Conservation (phyloP, 2,329 filamentous ascomycete species). For the Plectosphaerella sp. region DNA sequence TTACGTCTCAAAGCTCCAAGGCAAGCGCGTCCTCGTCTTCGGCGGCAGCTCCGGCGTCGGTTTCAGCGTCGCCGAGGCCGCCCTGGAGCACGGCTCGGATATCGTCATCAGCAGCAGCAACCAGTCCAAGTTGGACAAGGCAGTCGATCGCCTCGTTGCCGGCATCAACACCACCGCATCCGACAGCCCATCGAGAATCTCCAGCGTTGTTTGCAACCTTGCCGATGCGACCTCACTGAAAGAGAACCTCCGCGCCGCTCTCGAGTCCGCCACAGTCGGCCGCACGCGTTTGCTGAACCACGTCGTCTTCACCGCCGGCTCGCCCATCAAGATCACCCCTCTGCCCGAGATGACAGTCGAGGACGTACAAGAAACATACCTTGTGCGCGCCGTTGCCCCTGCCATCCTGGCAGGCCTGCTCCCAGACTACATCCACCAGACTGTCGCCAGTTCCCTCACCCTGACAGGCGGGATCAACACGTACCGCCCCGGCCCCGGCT, state of each 20-base stretch:
- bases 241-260: constrained; percentile 36
- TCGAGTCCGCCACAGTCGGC: neutral
- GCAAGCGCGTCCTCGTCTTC: constrained; percentile 47
- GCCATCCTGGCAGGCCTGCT: constrained; percentile 49
- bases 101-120: constrained; percentile 58
- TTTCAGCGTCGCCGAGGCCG: constrained; percentile 53
- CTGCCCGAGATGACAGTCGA: constrained; percentile 33
- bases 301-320: constrained; percentile 52
- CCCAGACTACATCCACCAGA: constrained; percentile 34
- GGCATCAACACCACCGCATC: neutral
- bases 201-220: constrained; percentile 43
- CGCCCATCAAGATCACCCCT: constrained; percentile 20
- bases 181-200: neutral
- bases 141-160: constrained; percentile 33
- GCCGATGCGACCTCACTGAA: constrained; percentile 36
- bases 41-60: constrained; percentile 64
- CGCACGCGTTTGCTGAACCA: constrained; percentile 24
- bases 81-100: constrained; percentile 46
- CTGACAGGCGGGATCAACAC: constrained; percentile 51
- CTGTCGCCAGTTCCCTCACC: constrained; percentile 42
- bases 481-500: constrained; percentile 46
- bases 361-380: constrained; percentile 31
- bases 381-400: constrained; percentile 45
- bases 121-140: constrained; percentile 38
- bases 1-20: neutral